Percentiles rank a stretch among this genome's conserved stretches.
Conservation (phyloP, 179 eudicot genomes). For the Silene vulgaris region DNA sequence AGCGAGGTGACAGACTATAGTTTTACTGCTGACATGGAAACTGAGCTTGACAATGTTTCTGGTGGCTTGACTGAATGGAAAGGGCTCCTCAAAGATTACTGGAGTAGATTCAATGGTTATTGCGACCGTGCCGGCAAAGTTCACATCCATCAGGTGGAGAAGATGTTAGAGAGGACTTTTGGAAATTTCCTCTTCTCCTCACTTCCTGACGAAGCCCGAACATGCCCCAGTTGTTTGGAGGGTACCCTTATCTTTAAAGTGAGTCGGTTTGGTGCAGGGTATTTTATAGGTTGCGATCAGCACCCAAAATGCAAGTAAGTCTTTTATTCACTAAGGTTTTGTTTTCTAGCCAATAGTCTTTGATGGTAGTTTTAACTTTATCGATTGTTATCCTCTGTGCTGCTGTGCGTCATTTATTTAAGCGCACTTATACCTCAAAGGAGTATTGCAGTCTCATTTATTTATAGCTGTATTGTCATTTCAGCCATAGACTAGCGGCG, state of each 20-base stretch:
- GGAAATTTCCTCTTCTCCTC: slow-evolving; percentile 65
- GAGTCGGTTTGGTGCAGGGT: slow-evolving; percentile 82
- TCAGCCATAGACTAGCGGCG: background rate
- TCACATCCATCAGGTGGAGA: slow-evolving; percentile 89
- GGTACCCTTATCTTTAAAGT: slow-evolving; percentile 83
- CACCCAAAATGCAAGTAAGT: slow-evolving; percentile 97
- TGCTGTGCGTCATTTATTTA: background rate
- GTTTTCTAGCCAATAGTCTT: background rate
- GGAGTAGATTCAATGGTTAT: slow-evolving; percentile 75
- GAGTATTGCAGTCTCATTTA: background rate
- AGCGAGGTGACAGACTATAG: slow-evolving; percentile 87
- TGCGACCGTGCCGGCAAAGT: slow-evolving; percentile 59
- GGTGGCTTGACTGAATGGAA: slow-evolving; percentile 93
- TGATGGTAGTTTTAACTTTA: background rate
- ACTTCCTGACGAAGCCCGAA: slow-evolving; percentile 65
- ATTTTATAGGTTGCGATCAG: slow-evolving; percentile 92
- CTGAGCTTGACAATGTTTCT: slow-evolving; percentile 93
- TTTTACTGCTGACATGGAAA: slow-evolving; percentile 95
- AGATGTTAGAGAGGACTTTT: slow-evolving; percentile 83
- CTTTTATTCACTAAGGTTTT: background rate
- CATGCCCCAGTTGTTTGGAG: slow-evolving; percentile 79
- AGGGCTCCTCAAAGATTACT: slow-evolving; percentile 76
- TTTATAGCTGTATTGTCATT: background rate
- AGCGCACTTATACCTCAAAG: background rate
- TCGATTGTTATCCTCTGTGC: background rate